phyloP scores from a whole-genome alignment of 139 green algal species.

The Picochlorum sp. region DNA sequence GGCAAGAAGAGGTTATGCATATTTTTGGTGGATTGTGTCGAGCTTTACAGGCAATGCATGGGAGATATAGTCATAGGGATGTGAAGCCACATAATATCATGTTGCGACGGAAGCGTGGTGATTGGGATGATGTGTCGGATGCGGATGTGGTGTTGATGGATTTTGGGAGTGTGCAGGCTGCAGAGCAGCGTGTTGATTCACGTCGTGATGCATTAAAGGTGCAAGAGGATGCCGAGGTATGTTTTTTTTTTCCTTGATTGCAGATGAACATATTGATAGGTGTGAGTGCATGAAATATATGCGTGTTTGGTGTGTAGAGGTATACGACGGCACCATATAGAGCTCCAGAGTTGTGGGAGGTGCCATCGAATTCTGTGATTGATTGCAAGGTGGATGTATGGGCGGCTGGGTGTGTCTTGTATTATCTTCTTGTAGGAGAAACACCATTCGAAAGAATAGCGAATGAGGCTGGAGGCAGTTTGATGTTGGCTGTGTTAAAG shows the following conservation, averaged over 20 bases:
- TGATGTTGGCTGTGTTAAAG: constrained; percentile 75
- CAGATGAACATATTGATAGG: background rate
- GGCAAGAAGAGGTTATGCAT: constrained; percentile 31
- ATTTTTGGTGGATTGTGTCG: constrained; percentile 45
- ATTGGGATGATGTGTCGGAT: background rate
- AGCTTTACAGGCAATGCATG: constrained; percentile 60
- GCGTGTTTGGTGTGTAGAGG: background rate
- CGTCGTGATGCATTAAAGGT: constrained; percentile 57
- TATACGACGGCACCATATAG: constrained; percentile 68
- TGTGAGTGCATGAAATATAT: background rate
- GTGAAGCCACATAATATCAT: constrained; percentile 87
- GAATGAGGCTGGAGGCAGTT: constrained; percentile 63
- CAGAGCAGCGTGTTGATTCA: constrained; percentile 33
- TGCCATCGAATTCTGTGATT: constrained; percentile 50
- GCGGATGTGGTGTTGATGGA: constrained; percentile 58
- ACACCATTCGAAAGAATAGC: constrained; percentile 72
- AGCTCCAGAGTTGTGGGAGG: constrained; percentile 87
- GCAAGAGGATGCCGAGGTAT: constrained; percentile 68
- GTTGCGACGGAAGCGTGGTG: constrained; percentile 21
- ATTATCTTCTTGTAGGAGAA: constrained; percentile 58
- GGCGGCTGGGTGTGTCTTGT: constrained; percentile 77
- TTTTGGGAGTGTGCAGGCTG: constrained; percentile 61
- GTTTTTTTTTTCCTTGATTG: background rate
- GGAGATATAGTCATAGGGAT: constrained; percentile 62
- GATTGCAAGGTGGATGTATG: constrained; percentile 78